A percentile compares a stretch with the other conserved stretches of the same genome.
These are phyloP conservation scores for Candida sp. DNA, from an alignment of 1,139 yeast species.

Conservation along the genomic window DNA sequence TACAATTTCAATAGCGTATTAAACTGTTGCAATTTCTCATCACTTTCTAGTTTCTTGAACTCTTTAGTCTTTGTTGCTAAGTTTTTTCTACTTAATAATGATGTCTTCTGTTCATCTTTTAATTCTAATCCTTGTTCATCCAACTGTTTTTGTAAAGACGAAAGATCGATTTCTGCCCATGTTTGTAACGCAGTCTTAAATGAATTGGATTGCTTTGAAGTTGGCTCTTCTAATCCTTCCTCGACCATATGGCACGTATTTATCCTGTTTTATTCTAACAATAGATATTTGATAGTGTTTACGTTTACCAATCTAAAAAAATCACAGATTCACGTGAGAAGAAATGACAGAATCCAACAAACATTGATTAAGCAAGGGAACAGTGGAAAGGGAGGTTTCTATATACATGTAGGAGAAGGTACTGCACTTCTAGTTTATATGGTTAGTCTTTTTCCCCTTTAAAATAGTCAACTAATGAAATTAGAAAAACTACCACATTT, in stretches of 20 bases:
- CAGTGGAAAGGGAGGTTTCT: too few species aligned
- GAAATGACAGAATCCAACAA: background rate
- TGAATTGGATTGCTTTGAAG: conserved; percentile 14
- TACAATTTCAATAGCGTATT: conserved; percentile 73
- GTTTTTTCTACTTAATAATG: conserved; percentile 67
- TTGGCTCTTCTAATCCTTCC: background rate
- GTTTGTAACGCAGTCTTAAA: conserved; percentile 56
- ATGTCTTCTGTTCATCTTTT: conserved; percentile 58
- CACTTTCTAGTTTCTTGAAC: conserved; percentile 68
- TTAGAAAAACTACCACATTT: too few species aligned
- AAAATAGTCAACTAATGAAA: too few species aligned
- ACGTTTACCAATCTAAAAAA: too few species aligned
- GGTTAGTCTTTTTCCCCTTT: too few species aligned
- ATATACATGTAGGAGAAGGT: too few species aligned
- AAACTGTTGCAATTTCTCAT: conserved; percentile 61
- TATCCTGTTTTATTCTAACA: too few species aligned
- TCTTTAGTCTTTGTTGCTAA: conserved; percentile 80
- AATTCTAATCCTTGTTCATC: conserved; percentile 76
- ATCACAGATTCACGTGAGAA: background rate
- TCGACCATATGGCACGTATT: background rate
- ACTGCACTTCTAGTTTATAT: too few species aligned
- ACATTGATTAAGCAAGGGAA: too few species aligned
- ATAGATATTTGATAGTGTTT: too few species aligned
- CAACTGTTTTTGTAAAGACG: conserved; percentile 62
- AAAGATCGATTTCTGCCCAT: conserved; percentile 76